phyloP scores from a whole-genome alignment of 2,329 filamentous ascomycete species.

The Sphaerulina vaccinii region DNA sequence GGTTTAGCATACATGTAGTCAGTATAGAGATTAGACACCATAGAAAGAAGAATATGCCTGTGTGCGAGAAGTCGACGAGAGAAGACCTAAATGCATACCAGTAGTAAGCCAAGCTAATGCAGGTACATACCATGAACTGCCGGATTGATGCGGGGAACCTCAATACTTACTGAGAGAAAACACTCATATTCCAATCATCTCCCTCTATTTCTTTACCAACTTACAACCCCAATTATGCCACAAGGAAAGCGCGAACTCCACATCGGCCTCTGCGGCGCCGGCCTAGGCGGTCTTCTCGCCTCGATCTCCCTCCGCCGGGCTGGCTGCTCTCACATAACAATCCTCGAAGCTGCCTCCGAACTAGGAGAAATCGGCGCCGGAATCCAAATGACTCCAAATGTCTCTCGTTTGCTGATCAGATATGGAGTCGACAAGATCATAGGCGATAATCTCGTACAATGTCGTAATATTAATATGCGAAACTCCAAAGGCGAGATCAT shows the following conservation, averaged over 20 bases:
- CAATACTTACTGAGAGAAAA: neutral
- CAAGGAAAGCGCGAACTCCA: neutral
- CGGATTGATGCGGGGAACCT: neutral
- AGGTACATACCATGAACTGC: neutral
- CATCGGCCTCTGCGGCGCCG: slow-evolving; percentile 34
- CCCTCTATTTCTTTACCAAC: neutral
- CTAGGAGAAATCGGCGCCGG: slow-evolving; percentile 39
- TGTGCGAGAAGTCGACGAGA: neutral
- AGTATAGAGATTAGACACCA: no score
- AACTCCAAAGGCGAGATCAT: slow-evolving; percentile 38
- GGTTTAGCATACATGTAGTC: no score
- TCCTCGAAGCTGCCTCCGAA: slow-evolving; percentile 41
- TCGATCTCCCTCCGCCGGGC: slow-evolving; percentile 41
- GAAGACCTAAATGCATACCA: neutral
- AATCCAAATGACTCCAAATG: slow-evolving; percentile 36
- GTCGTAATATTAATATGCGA: slow-evolving; percentile 42
- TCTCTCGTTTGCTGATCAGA: slow-evolving; percentile 40
- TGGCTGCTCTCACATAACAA: slow-evolving; percentile 38
- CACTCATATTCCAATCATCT: neutral
- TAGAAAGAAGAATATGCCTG: no score
- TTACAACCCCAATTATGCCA: neutral
- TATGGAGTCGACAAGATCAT: slow-evolving; percentile 43
- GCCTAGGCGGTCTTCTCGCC: slow-evolving; percentile 43
- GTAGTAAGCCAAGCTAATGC: neutral
- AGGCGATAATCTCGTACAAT: slow-evolving; percentile 43